Base-by-base conservation (phyloP, 2,329 filamentous ascomycete species). In the Elsinoe ampelina region DNA sequence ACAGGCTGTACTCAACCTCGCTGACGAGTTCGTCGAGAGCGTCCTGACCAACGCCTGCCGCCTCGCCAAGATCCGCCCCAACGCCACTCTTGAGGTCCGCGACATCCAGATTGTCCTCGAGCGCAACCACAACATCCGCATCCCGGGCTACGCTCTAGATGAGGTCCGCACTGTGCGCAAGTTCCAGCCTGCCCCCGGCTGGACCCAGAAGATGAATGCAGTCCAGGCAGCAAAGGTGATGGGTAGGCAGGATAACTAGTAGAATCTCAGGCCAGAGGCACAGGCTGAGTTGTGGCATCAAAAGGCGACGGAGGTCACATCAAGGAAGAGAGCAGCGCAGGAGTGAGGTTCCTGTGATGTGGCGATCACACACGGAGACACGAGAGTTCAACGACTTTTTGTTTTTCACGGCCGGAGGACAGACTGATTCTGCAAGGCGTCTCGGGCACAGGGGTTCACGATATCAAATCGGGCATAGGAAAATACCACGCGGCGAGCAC, bases 171-270 rank as follows among this genome's bases (percentile, higher is more conserved):
- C 90, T 0, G 92, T 97, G 30, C 85, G 91, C 70, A 96, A 96
- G 76, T 86, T 95, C 55, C 87, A 93, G 69, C 93, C 93, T 1
- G 85, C 89, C 17, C 77, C 86, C 13, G 87, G 84, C 19, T 98
- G 93, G 90, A 92, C 93, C 60, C 86, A 87, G 63, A 98, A 98
- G 78, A 95, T 98, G 86, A 92, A 90, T 66, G 92, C 93, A 20
- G 86, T 98, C 13, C 90, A 95, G 73, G 92, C 91, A 1, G 89
- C 90, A 47, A 97, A 97, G 76, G 90, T 75, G 59, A 78, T 77
- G 73, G 73, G 73, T 15, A 62, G 60, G 48, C 60, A 61, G 39
- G 59, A 62, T 35, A 38, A 47, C n/a, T 61, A 58, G 57, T 39
- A 12, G 36, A 7, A 30, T 30, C 26, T 30, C 26, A 34, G 20